Evolutionary conservation across 78 protist species (phyloP), one percentile per base, ranked within the genome.

Genomic region (Monosiga brevicollis): DNA sequence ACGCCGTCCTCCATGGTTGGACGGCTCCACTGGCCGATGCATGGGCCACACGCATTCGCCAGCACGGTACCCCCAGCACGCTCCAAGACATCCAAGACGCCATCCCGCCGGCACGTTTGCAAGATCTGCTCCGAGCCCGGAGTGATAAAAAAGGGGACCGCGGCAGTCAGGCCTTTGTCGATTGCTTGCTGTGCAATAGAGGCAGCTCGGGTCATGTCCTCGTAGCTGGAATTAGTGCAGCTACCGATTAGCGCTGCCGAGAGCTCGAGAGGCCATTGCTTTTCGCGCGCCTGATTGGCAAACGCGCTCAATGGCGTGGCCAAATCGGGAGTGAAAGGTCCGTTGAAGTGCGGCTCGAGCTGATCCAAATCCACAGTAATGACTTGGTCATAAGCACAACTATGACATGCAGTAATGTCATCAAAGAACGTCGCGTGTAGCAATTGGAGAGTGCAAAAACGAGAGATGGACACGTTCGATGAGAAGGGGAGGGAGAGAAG

Each of bases 11-110:
- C 29, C 29, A 73, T 32, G n/a, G 62, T 84, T 20, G 1, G 11
- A 42, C 97, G 85, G 84, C 93, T 90, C 97, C 97, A 95, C 86
- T 95, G 84, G 20, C 92, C 92, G n/a, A 95, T 95, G 85, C 97
- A 95, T 23, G 97, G 97, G 37, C 97, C 97, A 40, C 97, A 95
- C 54, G 97, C 97, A 80, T 95, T 95, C 34, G 95, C 95, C 2
- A 95, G 83, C 2, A 95, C 93, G 38, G 42, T 76, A 55, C 93
- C 97, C 54, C 97, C 97, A 43, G 87, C 92, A 25, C 73, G 39
- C 54, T 80, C 89, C 38, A 95, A 71, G 3, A 35, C 35, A 38
- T 86, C 76, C 36, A 86, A 54, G 32, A 84, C 84, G 76, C 97
- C 97, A 38, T 95, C 97, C 38, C 96, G 84, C 73, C 81, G 74